Conservation (phyloP, 495 filamentous ascomycete species). For the Mycothermus thermophilus region DNA sequence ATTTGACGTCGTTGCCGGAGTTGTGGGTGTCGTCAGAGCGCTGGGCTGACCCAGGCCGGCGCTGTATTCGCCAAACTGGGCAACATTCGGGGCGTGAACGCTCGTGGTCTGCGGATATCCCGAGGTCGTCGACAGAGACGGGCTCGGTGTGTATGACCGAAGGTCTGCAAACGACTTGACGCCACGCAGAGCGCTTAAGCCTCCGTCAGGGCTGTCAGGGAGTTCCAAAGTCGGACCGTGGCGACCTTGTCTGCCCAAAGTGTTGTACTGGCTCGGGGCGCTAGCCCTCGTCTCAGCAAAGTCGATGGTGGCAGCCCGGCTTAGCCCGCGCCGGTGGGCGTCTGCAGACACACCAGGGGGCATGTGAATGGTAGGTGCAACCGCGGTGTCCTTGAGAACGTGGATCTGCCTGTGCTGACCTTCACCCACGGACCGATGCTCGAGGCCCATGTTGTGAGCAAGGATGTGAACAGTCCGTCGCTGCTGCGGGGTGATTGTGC, state of each 20-base stretch:
- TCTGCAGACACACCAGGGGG: conserved; percentile 56
- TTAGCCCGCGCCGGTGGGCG: conserved; percentile 62
- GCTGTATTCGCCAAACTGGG: conserved; percentile 37
- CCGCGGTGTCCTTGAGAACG: conserved; percentile 53
- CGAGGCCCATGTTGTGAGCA: conserved; percentile 86
- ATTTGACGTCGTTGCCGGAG: conserved; percentile 45
- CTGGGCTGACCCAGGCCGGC: conserved; percentile 25
- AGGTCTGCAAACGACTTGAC: conserved; percentile 96
- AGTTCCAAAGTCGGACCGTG: conserved; percentile 61
- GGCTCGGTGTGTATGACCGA: conserved; percentile 87
- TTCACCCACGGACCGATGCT: conserved; percentile 74
- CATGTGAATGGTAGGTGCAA: conserved; percentile 31
- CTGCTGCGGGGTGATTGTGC: conserved; percentile 64
- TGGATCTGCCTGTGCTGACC: conserved; percentile 79
- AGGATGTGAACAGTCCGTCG: conserved; percentile 84
- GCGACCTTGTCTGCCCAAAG: conserved; percentile 57
- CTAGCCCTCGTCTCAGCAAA: conserved; percentile 78
- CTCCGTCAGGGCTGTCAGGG: conserved; percentile 62
- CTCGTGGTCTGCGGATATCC: conserved; percentile 24
- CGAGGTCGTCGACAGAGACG: conserved; percentile 68
- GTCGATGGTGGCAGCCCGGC: conserved; percentile 94
- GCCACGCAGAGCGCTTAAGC: conserved; percentile 47
- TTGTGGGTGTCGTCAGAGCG: conserved; percentile 22
- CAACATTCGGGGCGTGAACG: conserved; percentile 44
- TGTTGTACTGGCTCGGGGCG: conserved; percentile 52